Base-by-base conservation (phyloP, 176 grass and related monocot species). In the Paspalum vaginatum region DNA sequence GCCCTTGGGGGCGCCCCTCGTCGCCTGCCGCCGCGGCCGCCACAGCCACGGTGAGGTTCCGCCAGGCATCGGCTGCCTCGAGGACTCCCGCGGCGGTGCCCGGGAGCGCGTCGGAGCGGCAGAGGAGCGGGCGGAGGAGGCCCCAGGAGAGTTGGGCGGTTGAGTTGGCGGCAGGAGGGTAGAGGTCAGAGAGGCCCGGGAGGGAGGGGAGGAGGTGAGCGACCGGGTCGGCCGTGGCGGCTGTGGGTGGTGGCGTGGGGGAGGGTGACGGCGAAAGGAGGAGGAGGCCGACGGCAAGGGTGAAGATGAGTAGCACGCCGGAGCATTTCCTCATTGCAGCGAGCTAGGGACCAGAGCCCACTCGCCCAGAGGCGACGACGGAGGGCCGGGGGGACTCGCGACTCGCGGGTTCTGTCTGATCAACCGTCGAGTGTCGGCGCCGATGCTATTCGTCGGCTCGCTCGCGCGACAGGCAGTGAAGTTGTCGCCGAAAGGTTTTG, bases 71-170 rank as follows among this genome's bases (percentile, higher is more conserved):
- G 27, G 89, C 85, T 13, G 89, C 94, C 84, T 97, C 91, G 12
- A 84, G 85, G 39, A 89, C 82, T 7, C 90, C 94, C 5, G 84
- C 74, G 4, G 88, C 53, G 14, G 89, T 86, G 11, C 53, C 72
- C 8, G 94, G 86, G 67, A 97, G 89, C 5, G 91, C 88, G 63
- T 97, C 94, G 27, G 94, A 93, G 54, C 91, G 87, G 57, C 74
- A 32, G 56, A 97, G 91, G 39, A 94, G 77, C 55, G 89, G 78
- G 65, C 84, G 88, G 84, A 94, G 86, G 78, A 88, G 89, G 49
- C 43, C 26, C 94, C 94, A 97, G 22, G 86, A 81, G 47, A 88
- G 79, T 44, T 77, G 71, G 2, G 75, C 39, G 53, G 87, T 84
- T 58, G 79, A 91, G 64, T 77, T 84, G 68, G 51, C 55, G 60